These are phyloP conservation scores for Colletotrichum karsti DNA, from an alignment of 2,329 filamentous ascomycete genomes.

Conservation along the genomic window DNA sequence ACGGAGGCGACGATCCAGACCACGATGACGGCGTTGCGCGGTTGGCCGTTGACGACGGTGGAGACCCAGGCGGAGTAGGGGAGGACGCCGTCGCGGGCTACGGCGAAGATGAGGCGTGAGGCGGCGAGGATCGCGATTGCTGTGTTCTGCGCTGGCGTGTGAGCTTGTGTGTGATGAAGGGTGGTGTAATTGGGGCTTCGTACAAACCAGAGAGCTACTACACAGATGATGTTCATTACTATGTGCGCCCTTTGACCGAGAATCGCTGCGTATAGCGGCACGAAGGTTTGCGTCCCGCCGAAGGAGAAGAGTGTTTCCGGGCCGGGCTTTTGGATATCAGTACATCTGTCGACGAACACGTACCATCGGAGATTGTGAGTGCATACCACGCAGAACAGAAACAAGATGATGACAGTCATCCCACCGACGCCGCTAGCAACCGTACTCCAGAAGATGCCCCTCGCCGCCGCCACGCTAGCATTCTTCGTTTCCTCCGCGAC, in stretches of 20 bases:
- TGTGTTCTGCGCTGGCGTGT: conserved; percentile 56
- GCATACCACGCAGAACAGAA: conserved; percentile 65
- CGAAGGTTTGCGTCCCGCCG: conserved; percentile 65
- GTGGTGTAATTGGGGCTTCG: conserved; percentile 36
- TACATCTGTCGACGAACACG: no score
- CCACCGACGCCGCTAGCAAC: conserved; percentile 64
- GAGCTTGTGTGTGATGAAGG: neutral
- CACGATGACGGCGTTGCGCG: conserved; percentile 66
- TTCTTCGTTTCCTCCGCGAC: conserved; percentile 70
- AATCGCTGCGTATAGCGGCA: conserved; percentile 64
- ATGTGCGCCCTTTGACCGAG: conserved; percentile 66
- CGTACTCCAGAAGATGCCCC: conserved; percentile 69
- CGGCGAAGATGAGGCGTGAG: conserved; percentile 68
- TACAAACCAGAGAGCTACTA: conserved; percentile 60
- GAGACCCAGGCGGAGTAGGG: conserved; percentile 68
- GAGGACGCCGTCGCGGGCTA: conserved; percentile 68
- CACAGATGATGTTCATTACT: conserved; percentile 67
- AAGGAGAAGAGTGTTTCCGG: conserved; percentile 61
- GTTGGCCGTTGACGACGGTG: conserved; percentile 63
- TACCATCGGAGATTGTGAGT: no score
- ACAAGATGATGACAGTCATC: conserved; percentile 63
- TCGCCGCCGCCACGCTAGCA: conserved; percentile 61
- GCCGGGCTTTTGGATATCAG: conserved; percentile 60
- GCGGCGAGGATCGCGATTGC: conserved; percentile 67
- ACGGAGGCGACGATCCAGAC: conserved; percentile 63